Evolutionary conservation across 1,139 yeast species (phyloP), one percentile per base, ranked within the genome.

Genomic region (Wickerhamiella pararugosa): DNA sequence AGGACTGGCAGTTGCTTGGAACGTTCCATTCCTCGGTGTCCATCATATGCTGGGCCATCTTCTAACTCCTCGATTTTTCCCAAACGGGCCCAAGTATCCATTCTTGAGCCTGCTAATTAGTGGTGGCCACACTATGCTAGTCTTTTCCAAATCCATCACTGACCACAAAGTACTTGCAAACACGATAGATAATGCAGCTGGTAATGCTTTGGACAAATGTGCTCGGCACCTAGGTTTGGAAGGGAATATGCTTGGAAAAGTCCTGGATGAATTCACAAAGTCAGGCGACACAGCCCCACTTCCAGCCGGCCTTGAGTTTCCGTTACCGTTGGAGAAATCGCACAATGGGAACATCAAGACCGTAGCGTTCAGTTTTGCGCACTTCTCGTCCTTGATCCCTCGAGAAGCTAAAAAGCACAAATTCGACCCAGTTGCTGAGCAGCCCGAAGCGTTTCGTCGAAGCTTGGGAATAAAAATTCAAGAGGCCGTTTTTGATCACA

Each of bases 31-130:
- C 26, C 65, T 90, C 1, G 97, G 97, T 0, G 95, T 90, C 0
- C 94, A 92, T 55, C 98, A 92, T 55, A 90, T 90, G 98, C 65
- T 90, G 43, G 98, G 94, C 0, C 99, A 90, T 62, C 62, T 90
- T 6, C 60, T 90, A 32, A 70, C 83, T 0, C 79, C 94, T 0
- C 65, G 87, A 34, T 58, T 61, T 43, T 62, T 61, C 39, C 46
- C 53, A 10, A 67, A 61, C 52, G 76, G 66, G n/a, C 90, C 92
- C 0, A 48, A 61, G 36, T 90, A 71, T 53, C 98, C 99, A 2
- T 84, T 80, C 53, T 54, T 84, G 25, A 81, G 92, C 52, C 61
- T 90, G 27, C 63, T 90, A 31, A 90, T 80, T 11, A 79, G 93
- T 53, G 99, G 99, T 0, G 99, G 99, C 1, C 98, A 90, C 55